A percentile compares a stretch with the other conserved stretches of the same genome.
phyloP scores from a whole-genome alignment of 2,329 filamentous ascomycete genomes.

The Lecanoromycetidae sp. region DNA sequence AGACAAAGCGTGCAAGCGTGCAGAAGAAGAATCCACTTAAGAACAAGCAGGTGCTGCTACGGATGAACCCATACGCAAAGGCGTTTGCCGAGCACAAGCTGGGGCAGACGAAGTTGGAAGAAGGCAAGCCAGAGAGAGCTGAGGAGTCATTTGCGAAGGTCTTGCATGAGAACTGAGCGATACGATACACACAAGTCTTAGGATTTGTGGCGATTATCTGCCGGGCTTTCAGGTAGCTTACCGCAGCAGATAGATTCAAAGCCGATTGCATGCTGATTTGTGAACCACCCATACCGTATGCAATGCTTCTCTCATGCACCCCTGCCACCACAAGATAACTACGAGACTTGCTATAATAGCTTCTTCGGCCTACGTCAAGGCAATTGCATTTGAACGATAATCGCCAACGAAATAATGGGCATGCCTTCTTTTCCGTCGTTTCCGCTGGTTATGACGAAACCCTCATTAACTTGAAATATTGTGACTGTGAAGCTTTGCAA shows the following conservation, averaged over 20 bases:
- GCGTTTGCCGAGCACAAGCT: conserved; percentile 80
- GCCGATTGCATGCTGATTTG: not conserved
- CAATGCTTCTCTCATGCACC: not conserved
- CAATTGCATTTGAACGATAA: too few relatives aligned
- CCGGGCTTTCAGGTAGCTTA: conserved; percentile 3
- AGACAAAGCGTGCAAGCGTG: conserved; percentile 78
- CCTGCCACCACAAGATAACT: too few relatives aligned
- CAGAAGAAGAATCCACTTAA: conserved; percentile 99
- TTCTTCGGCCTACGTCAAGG: too few relatives aligned
- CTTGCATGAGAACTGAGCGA: conserved; percentile 36
- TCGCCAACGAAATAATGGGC: too few relatives aligned
- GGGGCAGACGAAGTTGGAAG: conserved; percentile 54
- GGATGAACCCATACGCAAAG: conserved; percentile 94
- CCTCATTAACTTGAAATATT: not conserved
- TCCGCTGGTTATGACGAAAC: conserved; percentile 1
- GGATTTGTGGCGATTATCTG: not conserved
- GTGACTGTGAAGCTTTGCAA: not conserved
- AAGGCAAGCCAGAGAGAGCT: conserved; percentile 47
- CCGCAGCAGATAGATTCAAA: conserved; percentile 6
- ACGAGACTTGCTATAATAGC: too few relatives aligned
- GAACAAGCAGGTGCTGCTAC: conserved; percentile 98
- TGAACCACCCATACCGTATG: not conserved
- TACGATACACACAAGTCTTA: not conserved
- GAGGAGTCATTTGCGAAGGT: conserved; percentile 42
- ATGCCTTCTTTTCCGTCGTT: not conserved